phyloP scores from a whole-genome alignment of 2,329 filamentous ascomycete genomes.

The Hawksworthiomyces lignivorus region DNA sequence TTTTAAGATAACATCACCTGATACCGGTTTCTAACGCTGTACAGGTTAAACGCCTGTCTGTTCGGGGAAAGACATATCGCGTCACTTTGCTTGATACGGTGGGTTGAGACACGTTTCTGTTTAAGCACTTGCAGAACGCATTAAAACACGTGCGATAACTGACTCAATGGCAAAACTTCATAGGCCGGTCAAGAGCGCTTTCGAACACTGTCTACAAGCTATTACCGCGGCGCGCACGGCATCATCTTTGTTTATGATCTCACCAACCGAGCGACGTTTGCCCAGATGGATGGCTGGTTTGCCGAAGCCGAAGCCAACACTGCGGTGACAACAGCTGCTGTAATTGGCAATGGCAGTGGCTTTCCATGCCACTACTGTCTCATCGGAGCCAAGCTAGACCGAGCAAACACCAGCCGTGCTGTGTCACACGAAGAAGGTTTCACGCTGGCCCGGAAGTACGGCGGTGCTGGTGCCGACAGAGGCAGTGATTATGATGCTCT shows the following conservation, averaged over 20 bases:
- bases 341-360: background rate
- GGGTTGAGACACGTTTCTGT: slow-evolving; percentile 13
- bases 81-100: slow-evolving; percentile 47
- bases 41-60: slow-evolving; percentile 45
- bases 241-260: slow-evolving; percentile 44
- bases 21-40: background rate
- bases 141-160: no score
- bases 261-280: slow-evolving; percentile 40
- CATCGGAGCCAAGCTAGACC: slow-evolving; percentile 47
- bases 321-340: slow-evolving; percentile 16
- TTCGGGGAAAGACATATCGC: slow-evolving; percentile 43
- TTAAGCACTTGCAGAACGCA: background rate
- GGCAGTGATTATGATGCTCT: slow-evolving; percentile 18
- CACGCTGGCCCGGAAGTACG: slow-evolving; percentile 35
- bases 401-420: slow-evolving; percentile 30
- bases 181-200: slow-evolving; percentile 41
- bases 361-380: slow-evolving; percentile 13
- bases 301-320: slow-evolving; percentile 45
- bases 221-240: slow-evolving; percentile 43
- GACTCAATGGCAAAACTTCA: no score
- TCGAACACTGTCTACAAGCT: slow-evolving; percentile 41
- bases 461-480: background rate
- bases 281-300: slow-evolving; percentile 46
- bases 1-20: background rate
- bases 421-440: slow-evolving; percentile 40